phyloP scores from a whole-genome alignment of 805 yeast genomes.

The Monosporozyma aquatica region DNA sequence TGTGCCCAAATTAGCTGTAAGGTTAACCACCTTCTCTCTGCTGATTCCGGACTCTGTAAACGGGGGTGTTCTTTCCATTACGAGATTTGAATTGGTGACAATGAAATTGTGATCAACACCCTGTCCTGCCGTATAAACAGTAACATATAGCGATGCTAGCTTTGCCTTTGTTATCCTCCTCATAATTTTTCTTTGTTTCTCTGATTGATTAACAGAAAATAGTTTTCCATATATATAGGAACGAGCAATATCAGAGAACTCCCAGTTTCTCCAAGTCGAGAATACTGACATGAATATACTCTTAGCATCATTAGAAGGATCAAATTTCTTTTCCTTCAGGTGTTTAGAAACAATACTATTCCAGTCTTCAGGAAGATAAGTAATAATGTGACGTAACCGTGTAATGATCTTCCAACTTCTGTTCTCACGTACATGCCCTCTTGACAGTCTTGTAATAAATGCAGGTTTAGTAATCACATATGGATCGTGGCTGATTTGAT shows the following conservation, averaged over 20 bases:
- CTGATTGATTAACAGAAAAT: slow-evolving; percentile 31
- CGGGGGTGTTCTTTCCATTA: slow-evolving; percentile 14
- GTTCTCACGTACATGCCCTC: slow-evolving; percentile 65
- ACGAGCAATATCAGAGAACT: slow-evolving; percentile 53
- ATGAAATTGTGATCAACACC: slow-evolving; percentile 21
- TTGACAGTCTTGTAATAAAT: slow-evolving; percentile 60
- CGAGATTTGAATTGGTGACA: slow-evolving; percentile 15
- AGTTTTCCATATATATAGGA: slow-evolving; percentile 46
- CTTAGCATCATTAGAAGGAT: slow-evolving; percentile 44
- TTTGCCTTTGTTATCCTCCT: slow-evolving; percentile 13
- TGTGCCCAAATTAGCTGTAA: slow-evolving; percentile 18
- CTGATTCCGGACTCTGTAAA: slow-evolving; percentile 7
- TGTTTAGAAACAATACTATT: slow-evolving; percentile 7
- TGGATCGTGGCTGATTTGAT: slow-evolving; percentile 70
- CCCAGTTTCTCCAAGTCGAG: slow-evolving; percentile 88
- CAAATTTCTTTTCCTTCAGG: slow-evolving; percentile 31
- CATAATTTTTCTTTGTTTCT: slow-evolving; percentile 5
- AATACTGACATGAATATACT: slow-evolving; percentile 50
- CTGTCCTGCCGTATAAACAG: slow-evolving; percentile 19
- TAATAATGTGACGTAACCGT: slow-evolving; percentile 64
- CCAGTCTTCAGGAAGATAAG: slow-evolving; percentile 52
- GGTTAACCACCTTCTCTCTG: slow-evolving; percentile 14
- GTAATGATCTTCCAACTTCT: slow-evolving; percentile 85
- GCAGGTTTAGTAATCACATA: slow-evolving; percentile 86
- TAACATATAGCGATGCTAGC: slow-evolving; percentile 18